Evolutionary conservation across 2,329 filamentous ascomycete species (phyloP).

Genomic region (Aureobasidium subglaciale): DNA sequence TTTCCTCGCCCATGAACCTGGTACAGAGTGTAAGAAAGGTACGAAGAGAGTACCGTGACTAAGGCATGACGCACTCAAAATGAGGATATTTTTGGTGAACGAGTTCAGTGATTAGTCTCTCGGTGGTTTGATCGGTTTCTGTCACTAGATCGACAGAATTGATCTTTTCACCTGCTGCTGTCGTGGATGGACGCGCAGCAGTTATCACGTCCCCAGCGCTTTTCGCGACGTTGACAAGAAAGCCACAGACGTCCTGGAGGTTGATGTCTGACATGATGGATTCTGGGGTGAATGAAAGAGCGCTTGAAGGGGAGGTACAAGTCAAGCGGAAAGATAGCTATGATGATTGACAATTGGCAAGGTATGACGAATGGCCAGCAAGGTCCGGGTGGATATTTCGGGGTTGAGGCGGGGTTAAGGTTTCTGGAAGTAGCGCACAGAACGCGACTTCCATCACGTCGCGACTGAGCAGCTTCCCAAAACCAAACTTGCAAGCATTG

Average conservation of each 20-base stretch:
- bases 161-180: slow-evolving; percentile 40
- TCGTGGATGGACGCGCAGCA: slow-evolving; percentile 36
- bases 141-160: slow-evolving; percentile 56
- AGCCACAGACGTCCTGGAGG: slow-evolving; percentile 43
- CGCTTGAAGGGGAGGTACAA: background rate
- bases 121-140: slow-evolving; percentile 56
- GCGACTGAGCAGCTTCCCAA: background rate
- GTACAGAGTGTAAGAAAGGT: slow-evolving; percentile 5
- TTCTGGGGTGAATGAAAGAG: background rate
- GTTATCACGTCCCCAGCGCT: slow-evolving; percentile 41
- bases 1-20: slow-evolving; percentile 69
- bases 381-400: background rate
- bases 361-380: background rate
- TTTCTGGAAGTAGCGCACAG: background rate
- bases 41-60: background rate
- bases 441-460: slow-evolving; percentile 10
- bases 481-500: background rate
- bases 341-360: background rate
- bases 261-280: slow-evolving; percentile 24
- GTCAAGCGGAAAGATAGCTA: background rate
- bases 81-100: slow-evolving; percentile 46
- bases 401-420: background rate
- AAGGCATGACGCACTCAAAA: slow-evolving; percentile 37
- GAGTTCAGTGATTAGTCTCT: slow-evolving; percentile 48
- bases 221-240: slow-evolving; percentile 39